Conservation (phyloP, 305 asterid species). For the Stenogyne calaminthoides region DNA sequence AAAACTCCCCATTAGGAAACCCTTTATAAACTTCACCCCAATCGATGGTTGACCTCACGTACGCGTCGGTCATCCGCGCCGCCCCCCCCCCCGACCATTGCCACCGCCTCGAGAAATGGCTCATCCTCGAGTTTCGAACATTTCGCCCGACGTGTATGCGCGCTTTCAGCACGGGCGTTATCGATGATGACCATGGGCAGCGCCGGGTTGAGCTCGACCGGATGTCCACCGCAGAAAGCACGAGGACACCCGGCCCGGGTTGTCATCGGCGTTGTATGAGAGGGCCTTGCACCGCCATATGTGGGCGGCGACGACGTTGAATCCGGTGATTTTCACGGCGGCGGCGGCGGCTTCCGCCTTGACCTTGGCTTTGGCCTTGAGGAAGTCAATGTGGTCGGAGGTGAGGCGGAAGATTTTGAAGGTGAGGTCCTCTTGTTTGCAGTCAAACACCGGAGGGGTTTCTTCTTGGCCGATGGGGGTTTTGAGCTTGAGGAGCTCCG, state of each 20-base stretch:
- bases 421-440: conserved; percentile 52
- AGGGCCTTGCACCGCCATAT: conserved; percentile 89
- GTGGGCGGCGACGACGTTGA: conserved; percentile 69
- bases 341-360: conserved; percentile 7
- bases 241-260: conserved; percentile 42
- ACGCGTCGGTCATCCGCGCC: conserved; percentile 63
- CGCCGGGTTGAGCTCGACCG: conserved; percentile 57
- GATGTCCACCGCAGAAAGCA: conserved; percentile 75
- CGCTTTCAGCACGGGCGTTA: conserved; percentile 71
- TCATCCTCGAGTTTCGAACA: conserved; percentile 56
- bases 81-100: conserved; percentile 59
- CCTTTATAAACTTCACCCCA: conserved; percentile 89
- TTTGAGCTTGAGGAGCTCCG: conserved; percentile 69
- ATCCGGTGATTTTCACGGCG: conserved; percentile 49
- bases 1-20: conserved; percentile 81
- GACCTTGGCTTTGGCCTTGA: conserved; percentile 65
- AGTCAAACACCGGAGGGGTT: conserved; percentile 49
- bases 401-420: conserved; percentile 58
- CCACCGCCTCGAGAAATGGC: conserved; percentile 54
- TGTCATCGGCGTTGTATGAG: conserved; percentile 30
- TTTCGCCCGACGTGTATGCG: conserved; percentile 60
- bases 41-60: conserved; percentile 72
- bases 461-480: conserved; percentile 51
- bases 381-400: conserved; percentile 39
- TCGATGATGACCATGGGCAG: conserved; percentile 65